Evolutionary conservation across 495 filamentous ascomycete species (phyloP).

Genomic region (Amniculicola lignicola): DNA sequence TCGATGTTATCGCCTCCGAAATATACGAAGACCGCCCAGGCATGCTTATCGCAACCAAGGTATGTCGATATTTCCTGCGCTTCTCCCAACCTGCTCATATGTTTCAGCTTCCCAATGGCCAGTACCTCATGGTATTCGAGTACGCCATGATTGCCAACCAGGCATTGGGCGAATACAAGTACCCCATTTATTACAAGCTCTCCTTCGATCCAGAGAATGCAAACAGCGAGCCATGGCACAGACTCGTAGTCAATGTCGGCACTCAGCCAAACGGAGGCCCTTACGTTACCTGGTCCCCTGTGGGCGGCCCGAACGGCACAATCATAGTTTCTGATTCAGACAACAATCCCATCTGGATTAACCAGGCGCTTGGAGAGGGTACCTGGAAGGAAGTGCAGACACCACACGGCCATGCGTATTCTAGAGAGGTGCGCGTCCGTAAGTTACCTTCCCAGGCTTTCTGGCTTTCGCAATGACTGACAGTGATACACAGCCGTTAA

Average conservation of each 20-base stretch:
- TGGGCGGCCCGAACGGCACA: conserved; percentile 36
- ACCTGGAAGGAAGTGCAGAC: conserved; percentile 34
- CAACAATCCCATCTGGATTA: conserved; percentile 54
- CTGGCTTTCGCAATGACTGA: not conserved
- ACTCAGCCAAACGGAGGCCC: conserved; percentile 47
- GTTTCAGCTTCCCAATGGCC: conserved; percentile 53
- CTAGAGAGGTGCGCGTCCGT: conserved; percentile 23
- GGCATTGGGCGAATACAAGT: conserved; percentile 42
- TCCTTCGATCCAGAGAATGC: conserved; percentile 54
- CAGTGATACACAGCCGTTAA: not conserved
- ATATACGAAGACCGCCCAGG: conserved; percentile 60
- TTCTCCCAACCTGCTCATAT: not conserved
- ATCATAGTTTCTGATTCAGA: conserved; percentile 54
- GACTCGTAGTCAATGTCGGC: conserved; percentile 47
- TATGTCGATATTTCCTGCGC: not conserved
- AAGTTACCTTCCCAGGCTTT: conserved; percentile 5
- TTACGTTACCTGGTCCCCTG: conserved; percentile 37
- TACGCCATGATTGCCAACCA: conserved; percentile 41
- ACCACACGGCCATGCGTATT: conserved; percentile 7
- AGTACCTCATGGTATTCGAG: conserved; percentile 62
- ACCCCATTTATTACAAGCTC: conserved; percentile 59
- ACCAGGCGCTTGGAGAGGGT: conserved; percentile 51
- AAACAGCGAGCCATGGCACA: conserved; percentile 41
- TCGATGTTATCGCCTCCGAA: conserved; percentile 58
- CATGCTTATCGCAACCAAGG: conserved; percentile 56